These are phyloP conservation scores for Pyricularia sp. DNA, from an alignment of 2,329 filamentous ascomycete species.

Conservation along the genomic window DNA sequence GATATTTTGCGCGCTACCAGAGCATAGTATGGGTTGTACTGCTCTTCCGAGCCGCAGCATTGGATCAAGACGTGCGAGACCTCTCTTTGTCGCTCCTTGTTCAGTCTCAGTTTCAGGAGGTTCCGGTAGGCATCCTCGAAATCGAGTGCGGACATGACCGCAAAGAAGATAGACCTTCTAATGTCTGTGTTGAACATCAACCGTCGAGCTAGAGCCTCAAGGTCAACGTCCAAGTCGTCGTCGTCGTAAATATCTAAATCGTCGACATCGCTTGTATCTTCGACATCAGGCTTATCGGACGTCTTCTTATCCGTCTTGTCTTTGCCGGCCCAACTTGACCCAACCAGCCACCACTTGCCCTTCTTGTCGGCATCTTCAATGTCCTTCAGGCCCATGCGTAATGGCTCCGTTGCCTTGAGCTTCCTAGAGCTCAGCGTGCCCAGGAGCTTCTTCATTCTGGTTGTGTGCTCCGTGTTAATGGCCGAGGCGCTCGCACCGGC, in stretches of 20 bases:
- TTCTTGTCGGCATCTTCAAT: conserved; percentile 75
- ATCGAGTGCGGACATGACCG: conserved; percentile 78
- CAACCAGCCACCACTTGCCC: conserved; percentile 98
- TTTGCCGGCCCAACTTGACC: conserved; percentile 71
- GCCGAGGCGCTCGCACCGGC: conserved; percentile 55
- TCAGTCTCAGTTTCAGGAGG: conserved; percentile 73
- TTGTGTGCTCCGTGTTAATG: conserved; percentile 71
- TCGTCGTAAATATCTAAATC: conserved; percentile 27
- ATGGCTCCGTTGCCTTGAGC: conserved; percentile 67
- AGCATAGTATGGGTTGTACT: conserved; percentile 90
- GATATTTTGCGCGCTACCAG: conserved; percentile 75
- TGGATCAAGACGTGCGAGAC: conserved; percentile 82
- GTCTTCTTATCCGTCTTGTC: neutral
- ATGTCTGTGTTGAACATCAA: conserved; percentile 83
- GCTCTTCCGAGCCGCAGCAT: conserved; percentile 72
- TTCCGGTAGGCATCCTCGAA: conserved; percentile 75
- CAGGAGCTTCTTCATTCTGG: conserved; percentile 80
- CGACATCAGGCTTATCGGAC: conserved; percentile 9
- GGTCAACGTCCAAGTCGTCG: conserved; percentile 53
- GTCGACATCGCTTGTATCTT: conserved; percentile 17
- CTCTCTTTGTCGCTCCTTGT: conserved; percentile 77
- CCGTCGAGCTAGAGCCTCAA: conserved; percentile 53
- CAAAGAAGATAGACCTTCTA: conserved; percentile 84
- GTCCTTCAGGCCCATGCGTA: conserved; percentile 73
- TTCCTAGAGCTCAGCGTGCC: conserved; percentile 61